A percentile compares a stretch with the other conserved stretches of the same genome.
Conservation (phyloP, 225 moss, liverwort and hornwort species). For the Sphagnum tenellum region DNA sequence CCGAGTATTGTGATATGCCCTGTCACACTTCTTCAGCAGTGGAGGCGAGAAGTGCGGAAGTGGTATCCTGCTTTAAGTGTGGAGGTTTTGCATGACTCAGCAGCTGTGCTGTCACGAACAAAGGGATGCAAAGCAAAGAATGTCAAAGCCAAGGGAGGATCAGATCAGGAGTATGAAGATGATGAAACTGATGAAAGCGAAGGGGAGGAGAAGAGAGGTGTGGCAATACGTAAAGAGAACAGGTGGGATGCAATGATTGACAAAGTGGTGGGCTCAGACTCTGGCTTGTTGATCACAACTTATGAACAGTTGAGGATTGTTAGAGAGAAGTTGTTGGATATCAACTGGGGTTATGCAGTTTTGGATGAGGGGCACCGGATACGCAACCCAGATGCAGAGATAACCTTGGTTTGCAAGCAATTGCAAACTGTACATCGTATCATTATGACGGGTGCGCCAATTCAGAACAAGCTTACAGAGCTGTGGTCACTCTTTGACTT, state of each 20-base stretch:
- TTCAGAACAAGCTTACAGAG: conserved; percentile 89
- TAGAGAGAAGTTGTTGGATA: conserved; percentile 63
- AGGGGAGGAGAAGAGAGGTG: conserved; percentile 30
- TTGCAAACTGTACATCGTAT: conserved; percentile 88
- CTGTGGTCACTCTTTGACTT: conserved; percentile 99
- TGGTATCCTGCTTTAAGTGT: conserved; percentile 80
- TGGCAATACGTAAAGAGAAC: conserved; percentile 30
- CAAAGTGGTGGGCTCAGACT: conserved; percentile 44
- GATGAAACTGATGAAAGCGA: conserved; percentile 32
- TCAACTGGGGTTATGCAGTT: conserved; percentile 91
- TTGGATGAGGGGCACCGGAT: conserved; percentile 97
- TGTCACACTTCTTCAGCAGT: conserved; percentile 88
- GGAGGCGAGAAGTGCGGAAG: conserved; percentile 81
- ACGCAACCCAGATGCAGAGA: conserved; percentile 85
- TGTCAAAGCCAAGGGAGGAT: conserved; percentile 20
- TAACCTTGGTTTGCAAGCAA: conserved; percentile 93
- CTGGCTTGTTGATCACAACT: conserved; percentile 72
- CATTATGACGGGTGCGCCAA: conserved; percentile 99
- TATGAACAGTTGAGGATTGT: conserved; percentile 85
- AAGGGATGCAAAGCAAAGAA: conserved; percentile 33
- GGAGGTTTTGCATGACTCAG: conserved; percentile 80
- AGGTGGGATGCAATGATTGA: conserved; percentile 70
- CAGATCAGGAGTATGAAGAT: conserved; percentile 34
- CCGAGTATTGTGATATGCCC: conserved; percentile 86
- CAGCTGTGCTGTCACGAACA: conserved; percentile 21